Conservation (phyloP, 1,284 basidiomycete species). For the Trichosporon ovoides region DNA sequence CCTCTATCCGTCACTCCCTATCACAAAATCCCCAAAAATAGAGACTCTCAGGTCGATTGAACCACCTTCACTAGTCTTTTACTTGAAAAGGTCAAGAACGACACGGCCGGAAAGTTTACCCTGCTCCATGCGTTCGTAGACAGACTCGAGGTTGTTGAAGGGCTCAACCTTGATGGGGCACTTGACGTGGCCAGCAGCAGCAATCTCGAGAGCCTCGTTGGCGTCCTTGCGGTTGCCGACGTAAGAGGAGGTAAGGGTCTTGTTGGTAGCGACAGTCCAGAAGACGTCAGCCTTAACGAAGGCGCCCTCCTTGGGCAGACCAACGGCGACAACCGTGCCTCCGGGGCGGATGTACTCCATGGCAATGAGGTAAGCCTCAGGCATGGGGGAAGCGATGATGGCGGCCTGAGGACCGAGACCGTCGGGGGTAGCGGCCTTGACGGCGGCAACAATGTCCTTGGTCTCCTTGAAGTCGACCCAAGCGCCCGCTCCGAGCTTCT, state of each 20-base stretch:
- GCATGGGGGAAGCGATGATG: constrained; percentile 56
- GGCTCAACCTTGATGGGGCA: constrained; percentile 55
- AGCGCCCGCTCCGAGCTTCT: constrained; percentile 65
- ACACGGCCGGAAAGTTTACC: constrained; percentile 61
- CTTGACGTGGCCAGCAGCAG: constrained; percentile 62
- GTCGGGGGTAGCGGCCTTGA: constrained; percentile 57
- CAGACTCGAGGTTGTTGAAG: constrained; percentile 56
- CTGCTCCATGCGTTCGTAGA: constrained; percentile 57
- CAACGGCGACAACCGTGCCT: constrained; percentile 67
- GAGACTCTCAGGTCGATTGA: background rate
- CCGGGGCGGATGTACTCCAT: constrained; percentile 62
- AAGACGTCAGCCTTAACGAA: constrained; percentile 56
- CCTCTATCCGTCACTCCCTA: background rate
- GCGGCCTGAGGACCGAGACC: constrained; percentile 71
- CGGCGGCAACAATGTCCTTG: constrained; percentile 31
- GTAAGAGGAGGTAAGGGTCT: constrained; percentile 67
- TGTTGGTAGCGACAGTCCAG: constrained; percentile 65
- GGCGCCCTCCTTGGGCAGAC: constrained; percentile 60
- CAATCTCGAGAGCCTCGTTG: constrained; percentile 65
- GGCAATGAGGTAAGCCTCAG: constrained; percentile 63
- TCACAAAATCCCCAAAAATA: background rate
- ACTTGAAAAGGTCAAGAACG: constrained; percentile 53
- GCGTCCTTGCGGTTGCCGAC: constrained; percentile 70
- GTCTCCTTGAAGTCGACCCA: constrained; percentile 70
- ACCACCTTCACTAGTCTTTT: background rate